phyloP scores from a whole-genome alignment of 2,329 filamentous ascomycete genomes.

The Colletotrichum sp. region DNA sequence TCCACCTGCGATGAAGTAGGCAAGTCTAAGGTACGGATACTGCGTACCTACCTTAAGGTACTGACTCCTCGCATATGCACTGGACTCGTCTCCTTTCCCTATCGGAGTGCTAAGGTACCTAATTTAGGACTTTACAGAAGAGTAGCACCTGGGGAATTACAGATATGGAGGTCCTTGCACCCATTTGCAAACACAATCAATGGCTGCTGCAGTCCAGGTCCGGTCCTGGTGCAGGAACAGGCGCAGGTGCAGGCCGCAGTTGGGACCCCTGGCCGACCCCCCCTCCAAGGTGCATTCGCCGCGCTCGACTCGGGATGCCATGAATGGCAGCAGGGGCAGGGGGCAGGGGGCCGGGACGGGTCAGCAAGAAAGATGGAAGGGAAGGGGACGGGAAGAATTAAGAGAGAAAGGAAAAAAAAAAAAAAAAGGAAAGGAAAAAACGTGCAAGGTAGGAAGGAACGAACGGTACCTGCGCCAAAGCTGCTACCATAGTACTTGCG shows the following conservation, averaged over 20 bases:
- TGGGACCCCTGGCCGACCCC: background rate
- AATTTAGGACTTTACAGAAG: background rate
- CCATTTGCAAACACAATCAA: background rate
- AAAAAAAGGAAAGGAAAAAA: background rate
- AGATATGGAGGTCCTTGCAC: background rate
- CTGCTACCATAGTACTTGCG: background rate
- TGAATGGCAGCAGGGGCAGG: background rate
- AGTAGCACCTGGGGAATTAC: background rate
- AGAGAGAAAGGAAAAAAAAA: background rate
- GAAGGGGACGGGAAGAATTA: background rate
- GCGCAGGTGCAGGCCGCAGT: background rate
- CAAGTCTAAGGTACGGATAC: background rate
- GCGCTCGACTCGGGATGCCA: background rate
- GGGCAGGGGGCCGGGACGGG: background rate
- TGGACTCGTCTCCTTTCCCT: background rate
- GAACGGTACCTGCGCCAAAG: slow-evolving; percentile 17
- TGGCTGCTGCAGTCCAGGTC: background rate
- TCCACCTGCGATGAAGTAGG: background rate
- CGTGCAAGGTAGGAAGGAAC: background rate
- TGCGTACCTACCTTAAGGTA: background rate
- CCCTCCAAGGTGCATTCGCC: background rate
- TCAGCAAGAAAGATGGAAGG: background rate
- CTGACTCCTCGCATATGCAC: background rate
- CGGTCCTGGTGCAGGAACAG: background rate
- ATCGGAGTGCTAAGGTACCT: background rate